phyloP scores from a whole-genome alignment of 768 basidiomycete genomes.

The Harrya chromipes region DNA sequence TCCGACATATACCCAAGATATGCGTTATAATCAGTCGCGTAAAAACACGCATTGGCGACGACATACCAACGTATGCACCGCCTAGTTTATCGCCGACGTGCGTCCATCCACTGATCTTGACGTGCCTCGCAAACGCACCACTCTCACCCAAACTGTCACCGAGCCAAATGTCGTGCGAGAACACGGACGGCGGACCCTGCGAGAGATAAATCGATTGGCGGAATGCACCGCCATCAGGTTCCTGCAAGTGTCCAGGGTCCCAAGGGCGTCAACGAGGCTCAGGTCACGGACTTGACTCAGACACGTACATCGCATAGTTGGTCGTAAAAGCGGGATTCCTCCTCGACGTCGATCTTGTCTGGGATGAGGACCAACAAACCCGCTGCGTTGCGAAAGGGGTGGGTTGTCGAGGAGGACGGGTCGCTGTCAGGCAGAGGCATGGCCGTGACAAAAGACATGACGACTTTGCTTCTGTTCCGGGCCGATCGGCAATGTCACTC shows the following conservation, averaged over 20 bases:
- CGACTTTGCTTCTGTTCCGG: too few species aligned
- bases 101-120: constrained; percentile 67
- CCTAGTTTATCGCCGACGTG: constrained; percentile 63
- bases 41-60: too few species aligned
- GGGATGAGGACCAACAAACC: constrained; percentile 54
- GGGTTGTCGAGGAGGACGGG: constrained; percentile 11
- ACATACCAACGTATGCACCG: constrained; percentile 64
- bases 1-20: too few species aligned
- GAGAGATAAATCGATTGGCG: constrained; percentile 26
- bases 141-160: constrained; percentile 56
- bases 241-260: constrained; percentile 6
- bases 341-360: constrained; percentile 60
- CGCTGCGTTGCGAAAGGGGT: constrained; percentile 48
- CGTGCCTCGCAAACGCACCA: constrained; percentile 58
- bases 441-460: not conserved
- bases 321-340: constrained; percentile 65
- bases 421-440: constrained; percentile 5
- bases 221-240: constrained; percentile 22
- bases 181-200: constrained; percentile 48
- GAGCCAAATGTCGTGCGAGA: constrained; percentile 69
- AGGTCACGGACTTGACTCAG: too few species aligned
- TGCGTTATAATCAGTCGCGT: too few species aligned
- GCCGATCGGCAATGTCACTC: not conserved
- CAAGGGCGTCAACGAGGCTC: too few species aligned
- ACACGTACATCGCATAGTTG: constrained; percentile 48